These are phyloP conservation scores for Ammopiptanthus mongolicus DNA, from an alignment of 306 rosid genomes.

Conservation along the genomic window DNA sequence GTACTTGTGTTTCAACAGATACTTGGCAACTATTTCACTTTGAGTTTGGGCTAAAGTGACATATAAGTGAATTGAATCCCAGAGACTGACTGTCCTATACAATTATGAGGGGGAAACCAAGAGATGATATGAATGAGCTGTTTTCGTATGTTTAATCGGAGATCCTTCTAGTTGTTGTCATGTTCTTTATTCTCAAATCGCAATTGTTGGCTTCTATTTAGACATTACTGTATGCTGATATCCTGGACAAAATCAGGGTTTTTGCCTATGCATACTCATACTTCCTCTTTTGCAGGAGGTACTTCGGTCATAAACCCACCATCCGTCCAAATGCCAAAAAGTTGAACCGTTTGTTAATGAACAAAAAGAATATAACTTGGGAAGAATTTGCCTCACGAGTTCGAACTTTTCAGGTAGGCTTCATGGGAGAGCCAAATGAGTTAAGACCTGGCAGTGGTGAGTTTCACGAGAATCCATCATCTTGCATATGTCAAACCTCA, in stretches of 20 bases:
- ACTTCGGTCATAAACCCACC: slow-evolving; percentile 85
- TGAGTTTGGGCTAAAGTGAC: background rate
- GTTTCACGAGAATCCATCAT: slow-evolving; percentile 79
- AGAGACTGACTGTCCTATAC: background rate
- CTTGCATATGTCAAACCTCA: slow-evolving; percentile 66
- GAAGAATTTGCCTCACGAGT: slow-evolving; percentile 63
- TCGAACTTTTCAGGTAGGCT: slow-evolving; percentile 67
- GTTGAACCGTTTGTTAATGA: slow-evolving; percentile 46
- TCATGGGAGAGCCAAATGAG: slow-evolving; percentile 91
- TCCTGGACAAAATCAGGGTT: background rate
- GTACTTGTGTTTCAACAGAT: too few species aligned
- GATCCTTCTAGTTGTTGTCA: background rate
- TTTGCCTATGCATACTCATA: background rate
- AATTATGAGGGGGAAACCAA: background rate
- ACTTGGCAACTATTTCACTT: background rate
- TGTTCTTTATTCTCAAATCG: background rate
- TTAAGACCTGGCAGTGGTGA: slow-evolving; percentile 62
- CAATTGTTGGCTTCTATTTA: background rate
- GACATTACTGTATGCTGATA: background rate
- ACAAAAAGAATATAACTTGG: slow-evolving; percentile 60
- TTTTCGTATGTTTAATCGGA: background rate
- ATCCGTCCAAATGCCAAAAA: slow-evolving; percentile 82
- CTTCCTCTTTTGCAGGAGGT: slow-evolving; percentile 57
- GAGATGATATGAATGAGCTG: background rate
- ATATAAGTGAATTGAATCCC: background rate